Evolutionary conservation across 106 monocot species (phyloP).

Genomic region (Dactylorhiza incarnata): DNA sequence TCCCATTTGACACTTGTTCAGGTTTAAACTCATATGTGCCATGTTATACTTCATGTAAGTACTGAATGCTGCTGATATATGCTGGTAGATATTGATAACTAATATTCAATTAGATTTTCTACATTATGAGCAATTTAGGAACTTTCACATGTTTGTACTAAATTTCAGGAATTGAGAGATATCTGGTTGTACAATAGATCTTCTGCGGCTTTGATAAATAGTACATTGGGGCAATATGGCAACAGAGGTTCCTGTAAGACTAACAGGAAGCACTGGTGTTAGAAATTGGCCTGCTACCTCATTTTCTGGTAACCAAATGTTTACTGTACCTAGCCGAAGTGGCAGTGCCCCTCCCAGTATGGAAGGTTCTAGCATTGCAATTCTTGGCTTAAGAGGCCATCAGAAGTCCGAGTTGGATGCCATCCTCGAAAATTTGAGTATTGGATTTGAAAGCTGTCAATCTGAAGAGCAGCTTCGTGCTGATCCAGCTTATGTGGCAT

Average conservation of each 20-base stretch:
- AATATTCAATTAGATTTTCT: not conserved
- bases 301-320: constrained; percentile 23
- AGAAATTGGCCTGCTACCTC: constrained; percentile 34
- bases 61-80: not conserved
- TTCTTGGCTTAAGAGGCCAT: constrained; percentile 25
- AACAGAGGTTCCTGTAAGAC: constrained; percentile 64
- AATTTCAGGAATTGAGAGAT: constrained; percentile 2
- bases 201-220: not conserved
- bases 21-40: not conserved
- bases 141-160: not conserved
- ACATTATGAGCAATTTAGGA: not conserved
- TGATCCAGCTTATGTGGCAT: constrained; percentile 72
- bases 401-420: constrained; percentile 21
- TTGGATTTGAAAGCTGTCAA: constrained; percentile 24
- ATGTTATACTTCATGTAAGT: not conserved
- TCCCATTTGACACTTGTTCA: not conserved
- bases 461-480: constrained; percentile 71
- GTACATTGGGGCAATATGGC: constrained; percentile 32
- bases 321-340: constrained; percentile 59
- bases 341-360: constrained; percentile 96
- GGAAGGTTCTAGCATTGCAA: constrained; percentile 64
- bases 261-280: constrained; percentile 30
- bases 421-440: constrained; percentile 29
- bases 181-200: not conserved
- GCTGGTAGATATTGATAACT: not conserved